These are phyloP conservation scores for Mucor irregularis DNA, from an alignment of 371 early-diverging fungal species.

Conservation along the genomic window DNA sequence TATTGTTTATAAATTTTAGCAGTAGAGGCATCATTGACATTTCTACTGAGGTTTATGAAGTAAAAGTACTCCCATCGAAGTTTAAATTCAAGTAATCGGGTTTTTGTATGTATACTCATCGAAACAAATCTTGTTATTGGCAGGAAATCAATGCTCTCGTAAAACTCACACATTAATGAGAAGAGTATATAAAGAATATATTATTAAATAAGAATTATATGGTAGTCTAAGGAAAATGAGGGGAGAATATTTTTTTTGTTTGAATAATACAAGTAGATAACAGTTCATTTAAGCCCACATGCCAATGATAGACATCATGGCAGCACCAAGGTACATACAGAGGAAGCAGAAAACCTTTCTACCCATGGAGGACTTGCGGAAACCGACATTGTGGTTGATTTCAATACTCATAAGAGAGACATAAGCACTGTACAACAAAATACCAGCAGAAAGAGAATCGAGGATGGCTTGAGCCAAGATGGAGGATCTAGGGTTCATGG, in stretches of 20 bases:
- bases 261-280: background rate
- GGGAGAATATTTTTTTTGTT: too few species aligned
- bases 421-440: slow-evolving; percentile 76
- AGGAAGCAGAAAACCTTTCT: slow-evolving; percentile 53
- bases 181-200: too few species aligned
- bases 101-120: too few species aligned
- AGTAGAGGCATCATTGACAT: too few species aligned
- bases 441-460: slow-evolving; percentile 78
- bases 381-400: slow-evolving; percentile 58
- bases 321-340: slow-evolving; percentile 65
- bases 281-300: slow-evolving; percentile 55
- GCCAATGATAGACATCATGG: slow-evolving; percentile 69
- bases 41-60: too few species aligned
- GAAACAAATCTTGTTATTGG: too few species aligned
- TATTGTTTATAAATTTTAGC: too few species aligned
- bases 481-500: slow-evolving; percentile 55
- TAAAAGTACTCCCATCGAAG: too few species aligned
- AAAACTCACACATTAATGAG: too few species aligned
- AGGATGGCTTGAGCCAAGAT: slow-evolving; percentile 74
- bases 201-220: too few species aligned
- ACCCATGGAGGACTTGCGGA: slow-evolving; percentile 38
- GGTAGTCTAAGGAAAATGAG: background rate
- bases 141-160: too few species aligned
- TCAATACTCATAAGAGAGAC: slow-evolving; percentile 75
- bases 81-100: too few species aligned